Evolutionary conservation across 176 grass and related monocot species (phyloP), one percentile per base, ranked within the genome.

Genomic region (Oryza rufipogon): DNA sequence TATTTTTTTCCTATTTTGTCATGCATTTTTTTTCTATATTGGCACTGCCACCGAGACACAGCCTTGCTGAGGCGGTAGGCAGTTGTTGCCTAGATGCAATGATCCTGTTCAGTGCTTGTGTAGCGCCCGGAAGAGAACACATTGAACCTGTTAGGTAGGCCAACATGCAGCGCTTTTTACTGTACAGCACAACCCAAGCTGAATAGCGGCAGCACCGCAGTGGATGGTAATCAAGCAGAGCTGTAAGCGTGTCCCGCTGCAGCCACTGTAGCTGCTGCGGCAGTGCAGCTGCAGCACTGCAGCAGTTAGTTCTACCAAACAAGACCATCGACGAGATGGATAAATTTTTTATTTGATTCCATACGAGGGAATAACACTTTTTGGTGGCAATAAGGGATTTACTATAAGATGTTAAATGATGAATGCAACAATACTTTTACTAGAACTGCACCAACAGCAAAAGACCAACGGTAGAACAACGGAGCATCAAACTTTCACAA

Each of bases 391-490:
- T 16, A 52, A 52, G 5, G 49, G 15, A 52, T 52, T 16, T 6
- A 4, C 49, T 52, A 52, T 52, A 16, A 15, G 4, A 49, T 0
- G 10, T 17, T 32, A 65, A 30, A n/a, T 71, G 12, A 72, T 72
- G 44, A 7, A 68, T 60, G 70, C 44, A 2, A 68, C 54, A 1
- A 73, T 67, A 6, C 2, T 78, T 34, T 58, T 67, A 36, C 26
- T 58, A 66, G 33, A 54, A 54, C 44, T 56, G 42, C 22, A 51
- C 38, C 74, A 88, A 54, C 32, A 75, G 5, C 17, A 75, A 74
- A 34, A 22, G 11, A 48, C 14, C 15, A 22, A 5, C 17, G 22
- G 17, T 33, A 23, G 68, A 44, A 44, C 20, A 44, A 44, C 20
- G 51, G 41, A 77, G 19, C 16, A 70, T 23, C 39, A 2, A 42